Evolutionary conservation across 1,139 yeast genomes (phyloP), one percentile per base, ranked within the genome.

Genomic region (Debaryomyces udenii): DNA sequence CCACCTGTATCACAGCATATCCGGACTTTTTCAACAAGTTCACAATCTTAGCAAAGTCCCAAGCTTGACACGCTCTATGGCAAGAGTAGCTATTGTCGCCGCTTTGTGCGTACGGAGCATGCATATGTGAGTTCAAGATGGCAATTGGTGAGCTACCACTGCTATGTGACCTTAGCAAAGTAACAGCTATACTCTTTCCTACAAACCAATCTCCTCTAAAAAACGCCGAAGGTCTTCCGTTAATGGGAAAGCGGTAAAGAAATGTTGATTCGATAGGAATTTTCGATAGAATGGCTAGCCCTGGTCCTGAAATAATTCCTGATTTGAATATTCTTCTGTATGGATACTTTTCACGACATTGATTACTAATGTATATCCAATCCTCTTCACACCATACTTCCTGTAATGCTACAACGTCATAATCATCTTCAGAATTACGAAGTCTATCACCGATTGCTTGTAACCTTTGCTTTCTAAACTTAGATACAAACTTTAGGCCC

Each of bases 181-280:
- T 86, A 2, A 90, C 82, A 0, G 96, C 87, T 15, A 90, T 78
- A 17, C 94, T 78, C 60, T 93, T 93, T 2, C 99, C 99, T 17
- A 94, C 99, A 51, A 79, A 88, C 96, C 97, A 93, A 61, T 93
- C 99, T 22, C 99, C 99, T 45, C 98, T 68, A 66, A 80, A 86
- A 48, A 94, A 84, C 0, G 99, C 99, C 28, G 91, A 81, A 1
- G 98, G 96, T 38, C 96, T 73, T 1, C 99, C 99, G 62, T 91
- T 93, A 45, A 93, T 78, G 1, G 97, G 96, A 57, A 88, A 93
- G 32, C 96, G 68, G 56, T 86, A 86, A 37, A 93, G 64, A 55
- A 85, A 86, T 0, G 96, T 81, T 23, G 83, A 80, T 38, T 76
- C 81, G 26, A 93, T 89, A 3, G 97, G 97, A 51, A 87, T 78